These are phyloP conservation scores for Pythium angustatum DNA, from an alignment of 352 stramenopile species.

Conservation along the genomic window DNA sequence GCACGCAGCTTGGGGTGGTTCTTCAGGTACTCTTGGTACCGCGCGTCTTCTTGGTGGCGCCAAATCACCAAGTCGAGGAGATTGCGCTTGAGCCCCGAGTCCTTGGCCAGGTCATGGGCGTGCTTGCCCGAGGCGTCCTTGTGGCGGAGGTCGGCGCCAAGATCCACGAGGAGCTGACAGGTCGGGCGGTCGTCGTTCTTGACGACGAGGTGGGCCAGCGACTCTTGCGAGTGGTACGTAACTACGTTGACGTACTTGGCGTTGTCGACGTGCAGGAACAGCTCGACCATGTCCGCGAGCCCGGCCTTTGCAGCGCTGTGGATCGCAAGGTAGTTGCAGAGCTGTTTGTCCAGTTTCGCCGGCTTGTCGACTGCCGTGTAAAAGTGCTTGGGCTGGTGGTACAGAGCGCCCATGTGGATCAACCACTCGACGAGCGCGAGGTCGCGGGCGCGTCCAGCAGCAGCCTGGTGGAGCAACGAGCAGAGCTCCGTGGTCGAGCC, in stretches of 20 bases:
- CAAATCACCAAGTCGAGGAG: neutral
- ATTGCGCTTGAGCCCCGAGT: slow-evolving; percentile 6
- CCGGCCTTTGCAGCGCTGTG: slow-evolving; percentile 30
- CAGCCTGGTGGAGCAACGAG: slow-evolving; percentile 4
- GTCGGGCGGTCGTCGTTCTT: slow-evolving; percentile 26
- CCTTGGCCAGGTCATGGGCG: neutral
- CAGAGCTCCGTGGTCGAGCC: no score
- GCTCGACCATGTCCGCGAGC: slow-evolving; percentile 24
- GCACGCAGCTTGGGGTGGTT: neutral
- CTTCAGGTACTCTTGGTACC: neutral
- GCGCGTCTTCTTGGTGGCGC: neutral
- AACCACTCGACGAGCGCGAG: neutral
- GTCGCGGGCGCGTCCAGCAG: neutral
- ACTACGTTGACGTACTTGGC: slow-evolving; percentile 33
- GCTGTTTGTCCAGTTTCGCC: neutral
- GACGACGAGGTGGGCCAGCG: slow-evolving; percentile 32
- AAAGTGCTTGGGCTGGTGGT: neutral
- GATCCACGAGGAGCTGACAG: slow-evolving; percentile 14
- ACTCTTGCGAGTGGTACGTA: slow-evolving; percentile 33
- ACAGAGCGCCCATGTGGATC: slow-evolving; percentile 2
- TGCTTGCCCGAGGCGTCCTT: neutral
- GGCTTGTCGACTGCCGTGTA: neutral
- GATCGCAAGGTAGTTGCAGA: slow-evolving; percentile 27
- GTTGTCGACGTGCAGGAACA: slow-evolving; percentile 34
- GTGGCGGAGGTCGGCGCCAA: neutral